Evolutionary conservation across 345 rosid genomes (phyloP), one percentile per base, ranked within the genome.

Genomic region (Hibiscus mutabilis): DNA sequence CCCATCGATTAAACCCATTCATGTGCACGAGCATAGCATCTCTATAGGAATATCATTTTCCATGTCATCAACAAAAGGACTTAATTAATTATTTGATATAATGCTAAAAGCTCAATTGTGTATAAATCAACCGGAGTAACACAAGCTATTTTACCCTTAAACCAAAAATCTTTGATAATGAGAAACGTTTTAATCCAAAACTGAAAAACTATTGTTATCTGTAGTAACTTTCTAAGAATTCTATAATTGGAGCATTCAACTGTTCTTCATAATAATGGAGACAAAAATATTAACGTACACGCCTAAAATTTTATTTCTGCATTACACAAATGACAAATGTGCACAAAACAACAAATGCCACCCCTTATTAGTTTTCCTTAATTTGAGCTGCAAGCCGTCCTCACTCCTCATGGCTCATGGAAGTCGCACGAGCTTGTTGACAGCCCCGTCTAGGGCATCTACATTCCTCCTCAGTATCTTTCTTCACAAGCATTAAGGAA

Each of bases 401-500:
- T n/a, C n/a, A n/a, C n/a, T 18, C 7, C 21, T 21, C 22, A 1
- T 19, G 15, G 14, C 1, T 86, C 78, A 87, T 42, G 91, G 94
- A 65, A 81, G 79, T 19, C 87, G 87, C 69, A 89, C 69, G 69
- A 92, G 84, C 77, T 79, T 88, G 88, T 85, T 89, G 44, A 90
- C 96, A 40, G 97, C 91, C 29, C 87, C 71, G 74, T 92, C 97
- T 44, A 92, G 83, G 72, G 81, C 84, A 79, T 95, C 98, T 18
- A 90, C 98, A 70, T 90, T 90, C 79, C 86, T 86, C 84, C 96
- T 83, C 73, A 95, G 64, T 62, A 82, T 18, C 81, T 95, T 92
- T 84, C 99, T 92, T 79, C 52, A 62, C 29, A 58, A 31, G 29
- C 6, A 46, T 84, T 69, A 86, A 89, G 90, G 86, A 82, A 71